Evolutionary conservation across 495 filamentous ascomycete species (phyloP).

Genomic region (Penicillium arizonense): DNA sequence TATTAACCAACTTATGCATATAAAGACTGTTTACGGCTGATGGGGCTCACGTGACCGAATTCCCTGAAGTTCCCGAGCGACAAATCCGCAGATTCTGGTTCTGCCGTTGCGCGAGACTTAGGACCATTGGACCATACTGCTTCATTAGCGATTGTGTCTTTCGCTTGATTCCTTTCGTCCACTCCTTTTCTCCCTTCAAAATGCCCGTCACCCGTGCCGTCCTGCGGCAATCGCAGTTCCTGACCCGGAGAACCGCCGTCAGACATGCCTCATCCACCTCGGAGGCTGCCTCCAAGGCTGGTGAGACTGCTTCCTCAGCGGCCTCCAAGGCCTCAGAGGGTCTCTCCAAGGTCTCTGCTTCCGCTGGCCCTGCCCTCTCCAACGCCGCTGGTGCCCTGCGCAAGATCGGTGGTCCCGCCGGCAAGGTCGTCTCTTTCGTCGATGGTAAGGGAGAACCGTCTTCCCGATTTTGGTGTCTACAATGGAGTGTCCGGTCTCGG

Average conservation of each 20-base stretch:
- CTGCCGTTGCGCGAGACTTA: slow-evolving; percentile 40
- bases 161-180: slow-evolving; percentile 26
- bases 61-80: slow-evolving; percentile 48
- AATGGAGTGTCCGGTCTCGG: slow-evolving; percentile 2
- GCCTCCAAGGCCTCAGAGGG: slow-evolving; percentile 80
- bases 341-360: slow-evolving; percentile 76
- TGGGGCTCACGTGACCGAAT: slow-evolving; percentile 22
- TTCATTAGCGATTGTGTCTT: slow-evolving; percentile 31
- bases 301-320: slow-evolving; percentile 60
- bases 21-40: slow-evolving; percentile 1
- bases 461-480: background rate
- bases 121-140: slow-evolving; percentile 43
- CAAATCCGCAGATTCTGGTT: slow-evolving; percentile 45
- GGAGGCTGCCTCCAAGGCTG: slow-evolving; percentile 69
- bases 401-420: slow-evolving; percentile 82
- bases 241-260: slow-evolving; percentile 53
- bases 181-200: slow-evolving; percentile 33
- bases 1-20: no score
- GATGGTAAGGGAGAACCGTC: slow-evolving; percentile 67
- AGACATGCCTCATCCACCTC: slow-evolving; percentile 65
- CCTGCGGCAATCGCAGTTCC: slow-evolving; percentile 59
- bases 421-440: slow-evolving; percentile 72
- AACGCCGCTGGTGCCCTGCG: slow-evolving; percentile 68
- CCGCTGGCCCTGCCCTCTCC: slow-evolving; percentile 74
- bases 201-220: slow-evolving; percentile 58